Evolutionary conservation across 331 rosid species (phyloP).

Genomic region (Phaseolus coccineus): DNA sequence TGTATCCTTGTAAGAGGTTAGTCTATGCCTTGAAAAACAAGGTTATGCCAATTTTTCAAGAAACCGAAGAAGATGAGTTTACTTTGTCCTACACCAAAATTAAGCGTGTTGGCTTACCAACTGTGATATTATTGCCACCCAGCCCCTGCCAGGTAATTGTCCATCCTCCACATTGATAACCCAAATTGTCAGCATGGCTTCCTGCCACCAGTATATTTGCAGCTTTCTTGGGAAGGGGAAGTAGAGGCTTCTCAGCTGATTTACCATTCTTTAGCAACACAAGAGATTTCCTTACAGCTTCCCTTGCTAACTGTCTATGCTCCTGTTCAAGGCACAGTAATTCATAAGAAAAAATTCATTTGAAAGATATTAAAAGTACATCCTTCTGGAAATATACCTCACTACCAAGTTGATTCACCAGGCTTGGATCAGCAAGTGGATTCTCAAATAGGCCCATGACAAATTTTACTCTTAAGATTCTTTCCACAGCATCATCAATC

Average conservation of each 20-base stretch:
- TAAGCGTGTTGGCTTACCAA: constrained; percentile 54
- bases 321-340: constrained; percentile 52
- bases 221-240: constrained; percentile 82
- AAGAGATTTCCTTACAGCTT: constrained; percentile 88
- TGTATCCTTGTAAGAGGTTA: too few species aligned
- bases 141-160: constrained; percentile 86
- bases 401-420: constrained; percentile 74
- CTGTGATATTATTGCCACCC: constrained; percentile 64
- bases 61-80: too few species aligned
- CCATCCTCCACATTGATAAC: constrained; percentile 95
- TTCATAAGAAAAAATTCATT: constrained; percentile 23
- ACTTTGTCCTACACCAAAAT: background rate
- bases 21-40: too few species aligned
- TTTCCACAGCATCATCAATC: constrained; percentile 84
- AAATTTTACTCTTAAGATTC: constrained; percentile 89
- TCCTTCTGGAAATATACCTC: constrained; percentile 54
- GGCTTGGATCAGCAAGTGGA: constrained; percentile 80
- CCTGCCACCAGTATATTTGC: constrained; percentile 80
- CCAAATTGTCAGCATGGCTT: constrained; percentile 84
- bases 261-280: constrained; percentile 85
- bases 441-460: constrained; percentile 87
- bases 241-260: constrained; percentile 55
- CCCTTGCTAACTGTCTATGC: constrained; percentile 85
- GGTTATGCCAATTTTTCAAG: too few species aligned
- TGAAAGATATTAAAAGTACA: constrained; percentile 13